Conservation (phyloP, 768 basidiomycete species). For the Leucogyrophana mollusca region DNA sequence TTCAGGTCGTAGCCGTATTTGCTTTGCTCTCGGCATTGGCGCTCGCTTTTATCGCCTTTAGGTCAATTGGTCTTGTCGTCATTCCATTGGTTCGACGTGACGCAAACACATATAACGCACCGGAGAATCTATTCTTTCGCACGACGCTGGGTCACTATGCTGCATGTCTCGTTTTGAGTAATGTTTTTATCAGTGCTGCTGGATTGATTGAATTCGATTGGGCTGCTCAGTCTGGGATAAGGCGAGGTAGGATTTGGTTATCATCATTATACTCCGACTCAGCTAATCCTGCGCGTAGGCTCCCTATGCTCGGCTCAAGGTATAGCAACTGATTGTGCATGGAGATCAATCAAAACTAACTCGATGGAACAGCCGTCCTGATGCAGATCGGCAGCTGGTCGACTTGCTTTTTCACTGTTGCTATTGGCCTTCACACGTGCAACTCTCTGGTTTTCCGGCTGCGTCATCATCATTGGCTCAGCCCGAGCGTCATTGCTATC, state of each 20-base stretch:
- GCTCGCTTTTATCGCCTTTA: constrained; percentile 46
- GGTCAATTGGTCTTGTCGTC: constrained; percentile 47
- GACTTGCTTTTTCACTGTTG: constrained; percentile 61
- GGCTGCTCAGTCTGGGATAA: constrained; percentile 42
- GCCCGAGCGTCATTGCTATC: constrained; percentile 36
- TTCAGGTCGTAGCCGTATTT: constrained; percentile 47
- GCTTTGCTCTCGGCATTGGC: constrained; percentile 55
- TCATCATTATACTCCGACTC: neutral
- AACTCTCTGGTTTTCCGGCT: constrained; percentile 58
- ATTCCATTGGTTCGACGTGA: constrained; percentile 28
- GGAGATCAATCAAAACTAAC: constrained; percentile 3
- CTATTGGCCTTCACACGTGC: constrained; percentile 69
- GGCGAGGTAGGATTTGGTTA: constrained; percentile 38
- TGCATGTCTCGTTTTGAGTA: constrained; percentile 59
- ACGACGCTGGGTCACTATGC: constrained; percentile 72
- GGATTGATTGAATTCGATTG: constrained; percentile 57
- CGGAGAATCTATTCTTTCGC: constrained; percentile 62
- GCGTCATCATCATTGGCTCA: constrained; percentile 50
- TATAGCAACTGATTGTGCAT: constrained; percentile 21
- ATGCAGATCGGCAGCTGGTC: constrained; percentile 64
- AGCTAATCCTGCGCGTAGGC: constrained; percentile 30
- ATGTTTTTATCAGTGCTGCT: constrained; percentile 50
- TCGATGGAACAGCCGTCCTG: constrained; percentile 41
- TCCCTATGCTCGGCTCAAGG: constrained; percentile 60
- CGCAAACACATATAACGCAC: constrained; percentile 25